Base-by-base conservation (phyloP, 768 basidiomycete genomes). In the Rhizopogon vinicolor region DNA sequence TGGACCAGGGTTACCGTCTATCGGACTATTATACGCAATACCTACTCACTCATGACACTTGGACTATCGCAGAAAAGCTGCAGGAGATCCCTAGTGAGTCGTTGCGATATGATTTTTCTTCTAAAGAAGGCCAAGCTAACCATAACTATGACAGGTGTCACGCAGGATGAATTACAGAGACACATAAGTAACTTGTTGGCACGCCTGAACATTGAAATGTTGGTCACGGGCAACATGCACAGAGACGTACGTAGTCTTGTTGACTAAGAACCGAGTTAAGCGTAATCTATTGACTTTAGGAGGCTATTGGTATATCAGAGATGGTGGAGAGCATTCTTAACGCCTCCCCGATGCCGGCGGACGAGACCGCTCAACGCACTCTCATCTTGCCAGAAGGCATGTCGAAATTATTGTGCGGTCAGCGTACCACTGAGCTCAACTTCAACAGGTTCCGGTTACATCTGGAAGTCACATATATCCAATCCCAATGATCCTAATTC, bases 401-500 rank as follows among this genome's bases (percentile, higher is more conserved):
- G 76, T 55, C 37, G 12, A 51, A 25, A 1, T 8, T 35, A 25
- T 29, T 14, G 18, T 9, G 12, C 50, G 8, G 41, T 41, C 28
- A 14, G 41, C 35, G 39, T 58, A 40, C 40, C 53, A 44, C 41
- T 65, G 35, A 71, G 52, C 19, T 51, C 58, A 1, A 46, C 25
- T 22, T 37, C 8, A 14, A 10, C 63, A 94, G 93, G 79, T 5
- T 85, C 82, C 44, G 87, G 93, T 65, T 79, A 78, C 62, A 76
- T 86, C 52, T 87, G 84, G 78, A 75, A 82, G 7, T 63, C 80
- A 2, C 76, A 78, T 2, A 82, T 96, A 25, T 84, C 85, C 4
- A 98, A 98, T 68, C 79, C 84, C 2, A 85, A 91, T 62, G 89
- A 99, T 70, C 75, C 86, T 48, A 99, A 98, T 72, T 91, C 89